Conservation (phyloP, 1,284 basidiomycete genomes). For the Phenoliferia sp. region DNA sequence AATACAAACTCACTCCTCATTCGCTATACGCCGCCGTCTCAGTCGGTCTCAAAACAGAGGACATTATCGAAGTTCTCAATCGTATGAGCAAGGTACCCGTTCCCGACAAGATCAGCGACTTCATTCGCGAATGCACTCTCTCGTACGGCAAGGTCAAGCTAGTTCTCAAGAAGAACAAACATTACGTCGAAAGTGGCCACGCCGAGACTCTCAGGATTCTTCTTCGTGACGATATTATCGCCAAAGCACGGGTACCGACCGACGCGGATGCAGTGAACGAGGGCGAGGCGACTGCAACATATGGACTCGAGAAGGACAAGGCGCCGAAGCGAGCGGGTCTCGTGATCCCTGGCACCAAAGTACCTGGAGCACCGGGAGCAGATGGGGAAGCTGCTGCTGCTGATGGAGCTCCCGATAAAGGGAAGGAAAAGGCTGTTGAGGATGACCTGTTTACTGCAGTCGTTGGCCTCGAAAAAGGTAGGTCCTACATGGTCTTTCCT, state of each 20-base stretch:
- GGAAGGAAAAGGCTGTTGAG: constrained; percentile 46
- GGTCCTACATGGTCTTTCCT: no score
- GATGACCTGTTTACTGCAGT: constrained; percentile 77
- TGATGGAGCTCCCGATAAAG: constrained; percentile 2
- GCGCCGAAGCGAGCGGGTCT: constrained; percentile 73
- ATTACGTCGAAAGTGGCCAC: constrained; percentile 88
- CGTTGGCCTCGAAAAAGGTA: constrained; percentile 82
- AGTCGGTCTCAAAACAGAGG: constrained; percentile 93
- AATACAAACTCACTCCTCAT: constrained; percentile 97
- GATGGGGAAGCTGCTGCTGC: constrained; percentile 15
- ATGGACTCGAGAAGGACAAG: constrained; percentile 65
- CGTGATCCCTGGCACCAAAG: constrained; percentile 69
- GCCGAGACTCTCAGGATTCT: constrained; percentile 83
- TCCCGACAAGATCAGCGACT: constrained; percentile 70
- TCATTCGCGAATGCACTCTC: constrained; percentile 83
- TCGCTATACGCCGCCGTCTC: constrained; percentile 98
- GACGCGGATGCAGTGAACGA: constrained; percentile 45
- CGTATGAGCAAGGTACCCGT: constrained; percentile 59
- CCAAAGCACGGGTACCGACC: constrained; percentile 56
- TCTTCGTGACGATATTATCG: constrained; percentile 77
- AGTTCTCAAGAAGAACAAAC: constrained; percentile 92
- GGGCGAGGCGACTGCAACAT: constrained; percentile 50
- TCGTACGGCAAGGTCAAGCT: constrained; percentile 97
- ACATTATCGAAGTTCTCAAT: constrained; percentile 85
- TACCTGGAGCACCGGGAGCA: constrained; percentile 34